These are phyloP conservation scores for Ogataea pini DNA, from an alignment of 805 yeast species.

Conservation along the genomic window DNA sequence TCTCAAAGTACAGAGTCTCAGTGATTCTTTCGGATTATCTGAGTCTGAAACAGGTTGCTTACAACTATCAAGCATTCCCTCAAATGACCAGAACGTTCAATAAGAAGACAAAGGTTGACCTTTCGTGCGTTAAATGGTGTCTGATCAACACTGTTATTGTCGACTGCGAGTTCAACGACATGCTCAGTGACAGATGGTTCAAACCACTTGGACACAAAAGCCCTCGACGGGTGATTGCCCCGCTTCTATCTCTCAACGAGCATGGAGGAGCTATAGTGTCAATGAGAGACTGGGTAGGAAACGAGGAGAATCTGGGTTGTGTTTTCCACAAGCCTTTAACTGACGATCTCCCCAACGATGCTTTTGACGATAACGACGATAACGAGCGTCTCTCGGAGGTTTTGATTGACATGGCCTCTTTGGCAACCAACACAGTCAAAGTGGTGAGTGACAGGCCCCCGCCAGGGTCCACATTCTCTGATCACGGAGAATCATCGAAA, in stretches of 20 bases:
- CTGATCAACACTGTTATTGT: slow-evolving; percentile 84
- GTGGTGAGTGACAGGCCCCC: slow-evolving; percentile 62
- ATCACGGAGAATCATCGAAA: slow-evolving; percentile 43
- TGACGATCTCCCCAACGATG: slow-evolving; percentile 39
- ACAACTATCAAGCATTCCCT: slow-evolving; percentile 90
- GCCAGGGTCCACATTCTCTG: slow-evolving; percentile 45
- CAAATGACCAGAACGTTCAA: slow-evolving; percentile 78
- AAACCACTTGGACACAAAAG: slow-evolving; percentile 83
- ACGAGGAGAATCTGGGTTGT: slow-evolving; percentile 61
- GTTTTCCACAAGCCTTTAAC: slow-evolving; percentile 38
- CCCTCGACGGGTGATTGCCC: slow-evolving; percentile 78
- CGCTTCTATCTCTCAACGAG: slow-evolving; percentile 84
- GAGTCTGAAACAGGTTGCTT: slow-evolving; percentile 85
- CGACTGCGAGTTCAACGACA: slow-evolving; percentile 90
- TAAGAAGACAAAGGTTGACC: slow-evolving; percentile 70
- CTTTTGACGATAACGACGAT: slow-evolving; percentile 27
- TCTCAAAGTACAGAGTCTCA: slow-evolving; percentile 70
- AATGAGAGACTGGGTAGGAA: slow-evolving; percentile 87
- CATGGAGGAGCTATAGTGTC: slow-evolving; percentile 96
- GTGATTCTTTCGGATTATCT: slow-evolving; percentile 82
- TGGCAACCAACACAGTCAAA: slow-evolving; percentile 70
- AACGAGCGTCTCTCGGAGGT: slow-evolving; percentile 59
- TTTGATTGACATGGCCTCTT: slow-evolving; percentile 68
- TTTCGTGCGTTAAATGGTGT: slow-evolving; percentile 84
- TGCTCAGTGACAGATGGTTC: slow-evolving; percentile 86